A percentile compares a stretch with the other conserved stretches of the same genome.
These are phyloP conservation scores for Comarum palustre DNA, from an alignment of 306 rosid species.

Conservation along the genomic window DNA sequence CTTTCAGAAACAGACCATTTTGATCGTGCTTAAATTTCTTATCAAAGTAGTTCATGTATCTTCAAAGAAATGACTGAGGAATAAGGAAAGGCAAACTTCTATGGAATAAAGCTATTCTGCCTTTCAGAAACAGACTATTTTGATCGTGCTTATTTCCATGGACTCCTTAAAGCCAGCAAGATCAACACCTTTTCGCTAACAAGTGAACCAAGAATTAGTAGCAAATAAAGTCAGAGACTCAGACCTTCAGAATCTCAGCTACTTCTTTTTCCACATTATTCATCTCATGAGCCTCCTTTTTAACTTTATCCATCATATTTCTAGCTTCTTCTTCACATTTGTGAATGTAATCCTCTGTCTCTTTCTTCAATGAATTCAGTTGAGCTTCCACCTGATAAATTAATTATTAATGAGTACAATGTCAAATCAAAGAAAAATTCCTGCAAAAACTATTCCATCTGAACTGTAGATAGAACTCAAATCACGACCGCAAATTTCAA, in stretches of 20 bases:
- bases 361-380: conserved; percentile 47
- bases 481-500: not conserved
- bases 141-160: not conserved
- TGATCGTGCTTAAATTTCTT: not conserved
- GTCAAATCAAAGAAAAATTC: not conserved
- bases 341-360: conserved; percentile 45
- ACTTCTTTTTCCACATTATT: conserved; percentile 66
- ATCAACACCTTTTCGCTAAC: not conserved
- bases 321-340: conserved; percentile 53
- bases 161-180: not conserved
- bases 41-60: not conserved
- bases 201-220: not conserved
- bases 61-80: not conserved
- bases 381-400: conserved; percentile 59
- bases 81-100: not conserved
- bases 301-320: conserved; percentile 54
- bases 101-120: not conserved
- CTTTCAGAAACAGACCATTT: not conserved
- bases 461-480: not conserved
- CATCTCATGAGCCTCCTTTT: conserved; percentile 47
- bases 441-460: not conserved
- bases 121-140: not conserved
- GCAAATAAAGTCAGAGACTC: conserved; percentile 1
- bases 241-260: conserved; percentile 65
- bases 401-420: conserved; percentile 8